Evolutionary conservation across 441 rosid genomes (phyloP), one percentile per base, ranked within the genome.

Genomic region (Francoa sonchifolia): DNA sequence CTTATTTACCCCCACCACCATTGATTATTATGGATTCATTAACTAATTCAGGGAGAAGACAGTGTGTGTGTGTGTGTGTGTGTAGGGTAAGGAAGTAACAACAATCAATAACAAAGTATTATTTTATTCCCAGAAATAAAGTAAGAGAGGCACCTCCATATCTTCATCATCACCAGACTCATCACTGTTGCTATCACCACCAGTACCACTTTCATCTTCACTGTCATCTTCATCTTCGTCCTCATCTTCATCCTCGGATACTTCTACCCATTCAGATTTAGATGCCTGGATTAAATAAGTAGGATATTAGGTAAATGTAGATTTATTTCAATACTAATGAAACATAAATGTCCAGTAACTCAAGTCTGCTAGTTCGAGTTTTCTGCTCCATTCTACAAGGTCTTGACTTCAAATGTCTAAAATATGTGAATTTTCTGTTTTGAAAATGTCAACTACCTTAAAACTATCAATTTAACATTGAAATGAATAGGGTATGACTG

Each of bases 191-290:
- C 61, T 66, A 50, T 67, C 71, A 30, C 65, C 58, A 19, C 68
- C 33, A 22, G 50, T 48, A 17, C 68, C 80, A 20, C 66, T 74
- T 12, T 68, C 73, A 41, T 56, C 53, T 9, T 46, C 51, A 12
- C 39, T 68, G 29, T 42, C 77, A 48, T 76, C 92, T 1, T 75
- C 90, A 14, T 78, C 88, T 0, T 71, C 95, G 11, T 84, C 95
- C 5, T 67, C 95, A 46, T 79, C 85, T 25, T 89, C 97, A 40
- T 76, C 86, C 45, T 89, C 98, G 9, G 86, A 82, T 29, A 69
- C 84, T 57, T 82, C 89, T 28, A 85, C 58, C 96, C 98, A 89
- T 63, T 89, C 94, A 39, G 82, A 69, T 71, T 89, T 92, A 55
- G 92, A 72, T 43, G 94, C 84, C 97, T 89, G 34, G 20, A 33